Percentiles rank a stretch among this genome's conserved stretches.
These are phyloP conservation scores for Pyricularia sp. DNA, from an alignment of 2,329 filamentous ascomycete genomes.

Conservation along the genomic window DNA sequence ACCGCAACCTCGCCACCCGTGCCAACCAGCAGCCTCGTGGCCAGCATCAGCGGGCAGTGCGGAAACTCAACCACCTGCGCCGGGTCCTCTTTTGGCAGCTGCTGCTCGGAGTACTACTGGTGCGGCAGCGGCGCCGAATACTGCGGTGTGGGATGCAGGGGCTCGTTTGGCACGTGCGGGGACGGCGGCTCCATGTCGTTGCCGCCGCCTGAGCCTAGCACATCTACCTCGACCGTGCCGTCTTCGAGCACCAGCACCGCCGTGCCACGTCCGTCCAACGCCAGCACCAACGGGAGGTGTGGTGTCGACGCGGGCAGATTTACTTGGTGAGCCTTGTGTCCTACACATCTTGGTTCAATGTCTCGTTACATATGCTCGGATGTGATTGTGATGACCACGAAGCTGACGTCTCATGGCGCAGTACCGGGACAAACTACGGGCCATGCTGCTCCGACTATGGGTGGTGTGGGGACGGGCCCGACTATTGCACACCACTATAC, in stretches of 20 bases:
- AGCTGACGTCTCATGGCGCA: background rate
- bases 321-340: background rate
- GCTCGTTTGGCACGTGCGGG: conserved; percentile 8
- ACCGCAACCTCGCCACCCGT: conserved; percentile 11
- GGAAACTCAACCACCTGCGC: conserved; percentile 11
- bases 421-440: conserved; percentile 3
- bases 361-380: too few relatives aligned
- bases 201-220: background rate
- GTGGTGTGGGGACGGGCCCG: background rate
- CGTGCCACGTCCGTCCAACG: background rate
- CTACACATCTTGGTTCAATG: too few relatives aligned
- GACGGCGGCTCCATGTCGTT: background rate
- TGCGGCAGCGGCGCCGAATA: conserved; percentile 10
- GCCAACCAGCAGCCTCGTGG: conserved; percentile 1
- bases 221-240: background rate
- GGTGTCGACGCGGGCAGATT: background rate
- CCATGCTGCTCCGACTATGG: conserved; percentile 7
- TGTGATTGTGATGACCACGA: too few relatives aligned
- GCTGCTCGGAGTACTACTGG: conserved; percentile 12
- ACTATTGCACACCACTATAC: background rate
- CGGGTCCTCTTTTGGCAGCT: conserved; percentile 8
- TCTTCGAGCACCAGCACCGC: background rate
- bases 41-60: conserved; percentile 11
- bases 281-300: conserved; percentile 4
- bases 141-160: conserved; percentile 10